Conservation (phyloP, 225 moss, liverwort and hornwort species). For the Lunularia cruciata region DNA sequence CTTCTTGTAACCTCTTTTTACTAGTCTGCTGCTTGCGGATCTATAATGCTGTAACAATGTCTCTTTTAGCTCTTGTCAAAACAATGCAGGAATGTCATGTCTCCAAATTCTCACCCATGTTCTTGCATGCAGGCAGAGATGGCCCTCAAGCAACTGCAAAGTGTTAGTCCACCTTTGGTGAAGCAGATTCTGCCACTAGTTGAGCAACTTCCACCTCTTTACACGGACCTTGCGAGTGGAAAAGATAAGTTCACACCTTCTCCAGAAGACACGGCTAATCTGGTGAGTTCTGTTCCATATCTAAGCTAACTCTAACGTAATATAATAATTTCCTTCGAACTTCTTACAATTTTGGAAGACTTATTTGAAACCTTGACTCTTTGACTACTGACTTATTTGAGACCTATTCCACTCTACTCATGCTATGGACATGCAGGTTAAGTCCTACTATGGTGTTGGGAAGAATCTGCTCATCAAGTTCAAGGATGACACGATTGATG, state of each 20-base stretch:
- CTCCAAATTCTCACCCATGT: no score
- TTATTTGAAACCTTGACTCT: no score
- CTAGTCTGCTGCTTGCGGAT: background rate
- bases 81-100: background rate
- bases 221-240: slow-evolving; percentile 69
- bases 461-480: slow-evolving; percentile 78
- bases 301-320: no score
- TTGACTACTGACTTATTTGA: no score
- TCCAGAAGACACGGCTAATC: slow-evolving; percentile 68
- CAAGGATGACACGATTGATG: slow-evolving; percentile 76
- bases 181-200: slow-evolving; percentile 82
- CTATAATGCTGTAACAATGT: background rate
- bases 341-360: background rate
- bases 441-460: slow-evolving; percentile 79
- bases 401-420: no score
- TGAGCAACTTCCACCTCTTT: slow-evolving; percentile 80
- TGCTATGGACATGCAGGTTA: slow-evolving; percentile 45
- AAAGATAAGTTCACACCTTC: slow-evolving; percentile 70
- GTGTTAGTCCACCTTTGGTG: slow-evolving; percentile 68
- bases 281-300: slow-evolving; percentile 40
- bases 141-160: slow-evolving; percentile 70
- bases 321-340: background rate
- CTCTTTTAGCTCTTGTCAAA: no score
- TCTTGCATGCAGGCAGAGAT: slow-evolving; percentile 60
- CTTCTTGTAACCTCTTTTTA: no score